These are phyloP conservation scores for Claviceps sp. DNA, from an alignment of 2,329 filamentous ascomycete species.

Conservation along the genomic window DNA sequence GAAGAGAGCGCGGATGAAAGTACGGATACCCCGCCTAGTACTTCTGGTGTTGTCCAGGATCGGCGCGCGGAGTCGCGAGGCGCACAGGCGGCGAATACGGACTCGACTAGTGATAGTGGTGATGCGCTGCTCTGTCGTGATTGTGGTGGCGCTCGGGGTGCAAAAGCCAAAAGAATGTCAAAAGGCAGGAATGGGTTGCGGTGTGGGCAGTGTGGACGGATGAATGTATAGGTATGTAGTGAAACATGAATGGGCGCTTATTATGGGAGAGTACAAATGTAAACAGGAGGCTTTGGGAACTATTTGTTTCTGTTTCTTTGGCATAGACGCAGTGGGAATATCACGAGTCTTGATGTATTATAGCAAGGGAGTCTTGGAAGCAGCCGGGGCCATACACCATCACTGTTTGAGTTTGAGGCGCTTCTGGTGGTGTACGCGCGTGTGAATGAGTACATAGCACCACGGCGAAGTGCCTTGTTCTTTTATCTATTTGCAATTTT, in stretches of 20 bases:
- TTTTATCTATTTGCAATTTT: not conserved
- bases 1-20: constrained; percentile 9
- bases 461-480: not conserved
- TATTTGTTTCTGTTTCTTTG: not conserved
- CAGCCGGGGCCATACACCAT: not conserved
- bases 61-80: constrained; percentile 20
- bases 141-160: constrained; percentile 3
- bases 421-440: not conserved
- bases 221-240: not conserved
- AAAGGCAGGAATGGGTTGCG: constrained; percentile 6
- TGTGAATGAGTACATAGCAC: not conserved
- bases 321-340: not conserved
- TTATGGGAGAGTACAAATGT: not conserved
- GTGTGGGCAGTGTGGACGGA: constrained; percentile 5
- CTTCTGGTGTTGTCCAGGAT: constrained; percentile 11
- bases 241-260: not conserved
- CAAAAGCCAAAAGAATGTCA: constrained; percentile 2
- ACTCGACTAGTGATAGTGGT: constrained; percentile 12
- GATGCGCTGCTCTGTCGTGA: constrained; percentile 3
- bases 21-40: constrained; percentile 5
- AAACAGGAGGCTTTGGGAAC: not conserved
- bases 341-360: not conserved
- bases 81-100: constrained; percentile 19
- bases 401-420: not conserved
- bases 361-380: not conserved